Conservation (phyloP, 768 basidiomycete genomes). For the Suillus discolor region DNA sequence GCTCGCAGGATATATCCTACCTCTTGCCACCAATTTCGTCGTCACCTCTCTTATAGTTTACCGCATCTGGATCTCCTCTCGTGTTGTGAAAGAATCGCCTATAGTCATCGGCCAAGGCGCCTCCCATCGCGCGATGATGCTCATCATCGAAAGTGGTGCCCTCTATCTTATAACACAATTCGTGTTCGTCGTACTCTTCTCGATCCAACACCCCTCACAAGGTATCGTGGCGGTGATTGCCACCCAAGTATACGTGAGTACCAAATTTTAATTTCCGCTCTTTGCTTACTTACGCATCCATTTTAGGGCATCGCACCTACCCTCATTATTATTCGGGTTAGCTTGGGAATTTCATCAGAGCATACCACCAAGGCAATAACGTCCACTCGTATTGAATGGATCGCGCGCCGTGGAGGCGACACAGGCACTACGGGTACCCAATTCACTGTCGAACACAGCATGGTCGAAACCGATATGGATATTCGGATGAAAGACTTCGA, state of each 20-base stretch:
- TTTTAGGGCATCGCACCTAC: constrained; percentile 37
- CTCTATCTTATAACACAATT: constrained; percentile 43
- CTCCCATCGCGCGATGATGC: constrained; percentile 30
- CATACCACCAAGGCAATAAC: constrained; percentile 14
- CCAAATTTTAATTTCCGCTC: background rate
- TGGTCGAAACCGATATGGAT: constrained; percentile 24
- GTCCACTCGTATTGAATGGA: constrained; percentile 30
- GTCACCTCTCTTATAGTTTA: constrained; percentile 43
- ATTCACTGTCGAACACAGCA: constrained; percentile 20
- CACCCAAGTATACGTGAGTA: constrained; percentile 42
- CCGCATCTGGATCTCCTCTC: constrained; percentile 38
- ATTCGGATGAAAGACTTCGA: constrained; percentile 7
- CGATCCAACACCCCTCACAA: constrained; percentile 36
- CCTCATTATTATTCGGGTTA: constrained; percentile 38
- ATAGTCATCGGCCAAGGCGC: constrained; percentile 18
- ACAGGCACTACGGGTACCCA: constrained; percentile 20
- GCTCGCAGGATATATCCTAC: constrained; percentile 38
- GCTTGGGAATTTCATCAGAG: constrained; percentile 33
- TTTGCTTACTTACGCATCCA: background rate
- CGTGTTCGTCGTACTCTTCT: constrained; percentile 42
- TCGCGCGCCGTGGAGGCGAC: constrained; percentile 14
- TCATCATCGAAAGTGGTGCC: constrained; percentile 43
- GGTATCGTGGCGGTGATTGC: constrained; percentile 39
- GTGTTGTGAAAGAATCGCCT: constrained; percentile 12
- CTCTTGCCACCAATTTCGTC: constrained; percentile 44